phyloP scores from a whole-genome alignment of 331 rosid genomes.

The Dryas integrifolia region DNA sequence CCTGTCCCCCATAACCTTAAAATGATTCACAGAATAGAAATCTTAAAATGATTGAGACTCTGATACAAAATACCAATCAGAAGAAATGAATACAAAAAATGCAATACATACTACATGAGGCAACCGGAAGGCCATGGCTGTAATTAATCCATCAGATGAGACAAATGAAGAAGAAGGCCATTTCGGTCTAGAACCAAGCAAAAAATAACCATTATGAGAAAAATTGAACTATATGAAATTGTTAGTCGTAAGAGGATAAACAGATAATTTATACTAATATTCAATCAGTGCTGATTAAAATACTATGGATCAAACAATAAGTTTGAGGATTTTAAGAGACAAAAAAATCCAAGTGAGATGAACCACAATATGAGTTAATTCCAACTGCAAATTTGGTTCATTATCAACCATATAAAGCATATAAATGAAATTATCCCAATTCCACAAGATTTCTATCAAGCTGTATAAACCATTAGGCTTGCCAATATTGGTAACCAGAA shows the following conservation, averaged over 20 bases:
- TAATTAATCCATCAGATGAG: conserved; percentile 80
- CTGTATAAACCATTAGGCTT: no score
- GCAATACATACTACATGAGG: conserved; percentile 80
- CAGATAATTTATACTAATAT: not conserved
- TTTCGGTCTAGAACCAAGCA: conserved; percentile 70
- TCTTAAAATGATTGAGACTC: conserved; percentile 7
- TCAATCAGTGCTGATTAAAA: not conserved
- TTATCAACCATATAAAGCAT: no score
- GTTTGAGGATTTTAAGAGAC: not conserved
- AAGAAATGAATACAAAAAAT: conserved; percentile 15
- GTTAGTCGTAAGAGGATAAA: not conserved
- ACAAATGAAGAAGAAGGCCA: conserved; percentile 98
- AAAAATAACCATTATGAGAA: conserved; percentile 37
- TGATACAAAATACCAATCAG: conserved; percentile 10
- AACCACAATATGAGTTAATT: no score
- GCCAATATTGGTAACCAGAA: no score
- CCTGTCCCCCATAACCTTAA: conserved; percentile 98
- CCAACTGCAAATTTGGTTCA: no score
- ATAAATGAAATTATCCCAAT: no score
- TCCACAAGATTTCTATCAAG: no score
- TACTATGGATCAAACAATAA: not conserved
- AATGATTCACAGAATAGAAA: conserved; percentile 29
- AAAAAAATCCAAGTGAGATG: not conserved
- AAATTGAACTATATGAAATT: not conserved
- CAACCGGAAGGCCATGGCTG: conserved; percentile 98